phyloP scores from a whole-genome alignment of 495 filamentous ascomycete genomes.

The Geopyxis carbonaria region DNA sequence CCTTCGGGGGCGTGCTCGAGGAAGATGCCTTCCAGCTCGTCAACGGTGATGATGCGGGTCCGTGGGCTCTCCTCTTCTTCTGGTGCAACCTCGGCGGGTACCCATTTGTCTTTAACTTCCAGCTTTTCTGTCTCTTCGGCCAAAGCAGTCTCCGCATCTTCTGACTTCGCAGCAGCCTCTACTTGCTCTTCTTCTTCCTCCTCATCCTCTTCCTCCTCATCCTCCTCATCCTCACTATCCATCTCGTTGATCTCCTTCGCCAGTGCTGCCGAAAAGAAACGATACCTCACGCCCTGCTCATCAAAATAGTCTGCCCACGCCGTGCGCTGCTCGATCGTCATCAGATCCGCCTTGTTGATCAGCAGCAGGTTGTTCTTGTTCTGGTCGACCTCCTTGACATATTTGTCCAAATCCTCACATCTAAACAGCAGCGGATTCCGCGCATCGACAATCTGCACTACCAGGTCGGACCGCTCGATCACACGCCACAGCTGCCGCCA shows the following conservation, averaged over 20 bases:
- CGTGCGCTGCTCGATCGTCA: constrained; percentile 71
- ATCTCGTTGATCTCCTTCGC: constrained; percentile 78
- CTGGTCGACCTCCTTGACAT: constrained; percentile 80
- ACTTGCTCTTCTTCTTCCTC: constrained; percentile 26
- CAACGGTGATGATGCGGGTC: constrained; percentile 71
- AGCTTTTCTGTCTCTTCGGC: constrained; percentile 12
- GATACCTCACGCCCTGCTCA: constrained; percentile 62
- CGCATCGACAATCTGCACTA: constrained; percentile 98
- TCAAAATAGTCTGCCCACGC: constrained; percentile 83
- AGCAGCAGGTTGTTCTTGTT: constrained; percentile 82
- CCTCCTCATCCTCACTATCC: constrained; percentile 31
- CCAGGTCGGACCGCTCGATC: constrained; percentile 85
- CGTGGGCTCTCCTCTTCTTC: constrained; percentile 35
- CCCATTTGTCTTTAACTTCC: constrained; percentile 10
- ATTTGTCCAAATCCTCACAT: constrained; percentile 79
- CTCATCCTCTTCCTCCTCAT: constrained; percentile 35
- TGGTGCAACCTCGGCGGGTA: neutral
- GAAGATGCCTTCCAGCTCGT: constrained; percentile 84
- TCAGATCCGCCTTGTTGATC: constrained; percentile 99
- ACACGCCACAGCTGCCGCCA: constrained; percentile 98
- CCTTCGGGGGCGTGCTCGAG: constrained; percentile 50
- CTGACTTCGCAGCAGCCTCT: constrained; percentile 3
- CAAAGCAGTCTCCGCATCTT: constrained; percentile 13
- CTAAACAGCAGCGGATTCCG: constrained; percentile 87
- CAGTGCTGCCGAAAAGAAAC: constrained; percentile 86